Conservation (phyloP, 2,329 filamentous ascomycete species). For the Nemania serpens region DNA sequence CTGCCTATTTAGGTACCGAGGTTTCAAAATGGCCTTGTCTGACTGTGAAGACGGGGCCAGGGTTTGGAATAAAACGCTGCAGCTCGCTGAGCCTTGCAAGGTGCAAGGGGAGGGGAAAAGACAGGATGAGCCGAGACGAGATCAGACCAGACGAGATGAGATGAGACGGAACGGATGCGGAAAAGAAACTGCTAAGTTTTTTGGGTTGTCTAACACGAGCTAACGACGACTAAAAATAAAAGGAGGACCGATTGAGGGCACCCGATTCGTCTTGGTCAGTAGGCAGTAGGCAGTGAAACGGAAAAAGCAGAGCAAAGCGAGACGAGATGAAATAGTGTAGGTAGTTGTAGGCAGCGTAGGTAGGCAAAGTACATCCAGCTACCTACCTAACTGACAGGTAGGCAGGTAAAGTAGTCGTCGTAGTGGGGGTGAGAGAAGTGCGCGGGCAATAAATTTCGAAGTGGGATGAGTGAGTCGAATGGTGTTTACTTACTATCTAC, state of each 20-base stretch:
- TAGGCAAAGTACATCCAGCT: background rate
- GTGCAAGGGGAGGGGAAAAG: background rate
- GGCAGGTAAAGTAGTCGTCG: conserved; percentile 1
- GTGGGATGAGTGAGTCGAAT: conserved; percentile 23
- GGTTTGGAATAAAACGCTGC: conserved; percentile 16
- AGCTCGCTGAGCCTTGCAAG: conserved; percentile 12
- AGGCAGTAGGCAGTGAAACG: conserved; percentile 2
- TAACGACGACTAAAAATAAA: conserved; percentile 19
- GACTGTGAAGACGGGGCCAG: conserved; percentile 7
- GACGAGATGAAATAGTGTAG: too few relatives aligned
- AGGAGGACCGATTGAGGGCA: conserved; percentile 15
- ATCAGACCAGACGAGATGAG: background rate
- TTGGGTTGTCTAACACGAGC: conserved; percentile 2
- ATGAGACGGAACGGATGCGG: conserved; percentile 3
- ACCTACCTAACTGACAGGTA: too few relatives aligned
- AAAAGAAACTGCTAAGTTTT: conserved; percentile 2
- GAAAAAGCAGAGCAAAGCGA: conserved; percentile 1
- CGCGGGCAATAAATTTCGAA: conserved; percentile 9
- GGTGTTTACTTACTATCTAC: background rate
- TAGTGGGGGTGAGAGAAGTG: conserved; percentile 13
- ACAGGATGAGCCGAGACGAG: too few relatives aligned
- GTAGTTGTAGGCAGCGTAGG: too few relatives aligned
- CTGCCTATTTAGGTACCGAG: conserved; percentile 7
- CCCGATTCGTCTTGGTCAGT: conserved; percentile 13
- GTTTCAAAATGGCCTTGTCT: conserved; percentile 20